Base-by-base conservation (phyloP, 768 basidiomycete species). In the Hericium erinaceus region DNA sequence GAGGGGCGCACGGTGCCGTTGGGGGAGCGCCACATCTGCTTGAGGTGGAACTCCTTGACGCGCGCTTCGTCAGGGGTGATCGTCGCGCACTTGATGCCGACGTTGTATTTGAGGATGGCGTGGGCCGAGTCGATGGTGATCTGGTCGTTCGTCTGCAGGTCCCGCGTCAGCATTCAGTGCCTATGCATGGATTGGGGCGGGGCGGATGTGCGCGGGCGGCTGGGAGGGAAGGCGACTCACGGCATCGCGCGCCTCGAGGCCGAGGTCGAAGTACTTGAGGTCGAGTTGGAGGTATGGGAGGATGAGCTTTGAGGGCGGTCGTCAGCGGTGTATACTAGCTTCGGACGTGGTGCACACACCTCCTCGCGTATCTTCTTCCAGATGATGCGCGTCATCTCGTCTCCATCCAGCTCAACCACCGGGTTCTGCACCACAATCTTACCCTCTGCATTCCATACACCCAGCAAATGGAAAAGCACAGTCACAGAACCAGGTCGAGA, bases 301-400 rank as follows among this genome's bases (percentile, higher is more conserved):
- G 67, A 99, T 95, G 66, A 99, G 86, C 92, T 95, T 64, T 16
- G 38, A 26, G 24, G 51, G 39, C 8, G 24, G 39, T 58, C 51
- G 40, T 39, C n/a, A 49, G 22, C n/a, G 5, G 37, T 5, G 38
- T 46, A 16, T 33, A 38, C 16, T 11, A 33, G 24, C 10, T 51
- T 26, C 49, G 12, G 24, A 15, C 39, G 33, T 37, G 57, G 7
- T 44, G 18, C 13, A 48, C 24, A 53, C 57, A 92, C 93, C 83
- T 97, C 92, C 66, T 97, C 89, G 58, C 91, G 79, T 67, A 95
- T 94, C 79, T 93, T 93, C 82, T 93, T 94, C 93, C 92, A 98
- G 70, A 98, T 99, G 67, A 99, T 97, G 64, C 95, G 80, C 38
- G 95, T 99, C 95, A 98, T 98, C 75, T 99, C 95, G 73, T 97